These are phyloP conservation scores for Claviceps digitariae DNA, from an alignment of 2,329 filamentous ascomycete species.

Conservation along the genomic window DNA sequence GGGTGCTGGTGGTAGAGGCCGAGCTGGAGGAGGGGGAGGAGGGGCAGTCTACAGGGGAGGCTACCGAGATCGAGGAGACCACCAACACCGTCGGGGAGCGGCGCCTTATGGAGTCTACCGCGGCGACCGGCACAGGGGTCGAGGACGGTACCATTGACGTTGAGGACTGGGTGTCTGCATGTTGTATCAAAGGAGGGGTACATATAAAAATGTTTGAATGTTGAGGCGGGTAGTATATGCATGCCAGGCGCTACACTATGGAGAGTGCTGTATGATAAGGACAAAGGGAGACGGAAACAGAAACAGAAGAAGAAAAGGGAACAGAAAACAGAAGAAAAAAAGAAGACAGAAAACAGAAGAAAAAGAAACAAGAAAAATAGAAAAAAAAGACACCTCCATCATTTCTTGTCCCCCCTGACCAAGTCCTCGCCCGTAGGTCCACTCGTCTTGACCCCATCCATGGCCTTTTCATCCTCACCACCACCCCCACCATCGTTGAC, in stretches of 20 bases:
- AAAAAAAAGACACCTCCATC: not conserved
- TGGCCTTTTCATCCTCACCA: conserved; percentile 8
- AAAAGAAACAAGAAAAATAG: not conserved
- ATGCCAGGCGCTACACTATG: not conserved
- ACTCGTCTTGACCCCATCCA: conserved; percentile 22
- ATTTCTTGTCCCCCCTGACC: conserved; percentile 6
- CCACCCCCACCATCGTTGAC: conserved; percentile 1
- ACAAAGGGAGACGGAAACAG: no score
- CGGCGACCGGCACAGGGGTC: conserved; percentile 21
- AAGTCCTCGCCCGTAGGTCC: conserved; percentile 24
- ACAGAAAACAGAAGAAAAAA: not conserved
- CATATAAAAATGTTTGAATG: no score
- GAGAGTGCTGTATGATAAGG: no score
- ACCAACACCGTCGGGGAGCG: conserved; percentile 12
- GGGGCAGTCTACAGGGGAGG: conserved; percentile 8
- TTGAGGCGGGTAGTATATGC: no score
- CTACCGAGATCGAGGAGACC: conserved; percentile 19
- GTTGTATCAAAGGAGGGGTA: not conserved
- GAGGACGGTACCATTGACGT: conserved; percentile 19
- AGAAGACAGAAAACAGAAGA: not conserved
- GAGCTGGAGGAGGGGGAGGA: conserved; percentile 1
- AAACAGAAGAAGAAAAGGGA: no score
- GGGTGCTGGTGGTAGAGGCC: not conserved
- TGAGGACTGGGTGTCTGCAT: not conserved
- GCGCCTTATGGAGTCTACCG: conserved; percentile 22